Percentiles rank a stretch among this genome's conserved stretches.
phyloP scores from a whole-genome alignment of 148 eudicot species.

The Arctostaphylos glauca region DNA sequence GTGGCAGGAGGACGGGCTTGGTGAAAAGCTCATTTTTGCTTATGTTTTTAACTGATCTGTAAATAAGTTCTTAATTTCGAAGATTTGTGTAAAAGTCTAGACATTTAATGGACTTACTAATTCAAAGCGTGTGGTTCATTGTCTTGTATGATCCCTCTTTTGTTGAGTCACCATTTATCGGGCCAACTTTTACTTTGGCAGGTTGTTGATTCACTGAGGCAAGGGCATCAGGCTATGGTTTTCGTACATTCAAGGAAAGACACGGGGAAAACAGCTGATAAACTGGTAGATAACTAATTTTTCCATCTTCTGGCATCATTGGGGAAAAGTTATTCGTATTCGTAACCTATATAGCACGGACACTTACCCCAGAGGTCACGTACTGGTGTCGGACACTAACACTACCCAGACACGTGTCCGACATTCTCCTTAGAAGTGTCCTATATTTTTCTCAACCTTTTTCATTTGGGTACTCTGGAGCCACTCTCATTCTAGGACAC shows the following conservation, averaged over 20 bases:
- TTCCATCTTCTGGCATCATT: neutral
- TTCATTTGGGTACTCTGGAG: too few species aligned
- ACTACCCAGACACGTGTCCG: too few species aligned
- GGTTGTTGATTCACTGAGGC: conserved; percentile 87
- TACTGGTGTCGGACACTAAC: too few species aligned
- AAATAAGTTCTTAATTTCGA: neutral
- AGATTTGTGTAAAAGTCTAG: neutral
- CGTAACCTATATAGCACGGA: too few species aligned
- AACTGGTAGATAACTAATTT: conserved; percentile 48
- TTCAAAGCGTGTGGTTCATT: neutral
- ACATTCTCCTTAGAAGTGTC: too few species aligned
- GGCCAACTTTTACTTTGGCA: conserved; percentile 19
- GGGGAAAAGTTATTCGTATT: neutral
- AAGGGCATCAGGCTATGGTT: conserved; percentile 95
- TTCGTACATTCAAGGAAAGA: conserved; percentile 98
- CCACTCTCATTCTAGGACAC: too few species aligned
- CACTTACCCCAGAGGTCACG: too few species aligned
- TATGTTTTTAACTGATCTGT: neutral
- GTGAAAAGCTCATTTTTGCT: neutral
- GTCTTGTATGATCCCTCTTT: neutral
- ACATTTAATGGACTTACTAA: neutral
- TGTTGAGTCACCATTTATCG: neutral
- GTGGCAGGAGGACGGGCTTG: conserved; percentile 1
- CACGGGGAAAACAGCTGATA: conserved; percentile 92
- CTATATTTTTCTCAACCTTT: too few species aligned